A percentile compares a stretch with the other conserved stretches of the same genome.
phyloP scores from a whole-genome alignment of 1,284 basidiomycete genomes.

The Melampsora abietis-canadensis region DNA sequence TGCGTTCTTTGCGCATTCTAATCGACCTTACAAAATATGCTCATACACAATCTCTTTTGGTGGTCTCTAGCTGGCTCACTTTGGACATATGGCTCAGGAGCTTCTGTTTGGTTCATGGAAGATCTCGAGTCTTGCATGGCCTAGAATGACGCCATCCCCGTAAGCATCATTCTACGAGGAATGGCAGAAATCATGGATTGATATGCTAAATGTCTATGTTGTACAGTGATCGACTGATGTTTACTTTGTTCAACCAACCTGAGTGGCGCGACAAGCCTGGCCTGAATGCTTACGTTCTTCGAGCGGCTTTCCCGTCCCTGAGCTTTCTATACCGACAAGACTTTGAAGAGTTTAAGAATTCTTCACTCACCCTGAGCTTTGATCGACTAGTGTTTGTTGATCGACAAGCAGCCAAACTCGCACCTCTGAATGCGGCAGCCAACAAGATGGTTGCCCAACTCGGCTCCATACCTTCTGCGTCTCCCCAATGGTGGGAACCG shows the following conservation, averaged over 20 bases:
- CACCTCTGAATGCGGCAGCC: slow-evolving; percentile 63
- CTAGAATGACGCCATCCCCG: slow-evolving; percentile 69
- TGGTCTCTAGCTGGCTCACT: slow-evolving; percentile 7
- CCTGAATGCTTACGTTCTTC: slow-evolving; percentile 54
- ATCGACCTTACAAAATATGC: neutral
- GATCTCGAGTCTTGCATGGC: slow-evolving; percentile 78
- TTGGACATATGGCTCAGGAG: slow-evolving; percentile 29
- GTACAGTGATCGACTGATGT: slow-evolving; percentile 47
- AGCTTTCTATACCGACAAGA: slow-evolving; percentile 66
- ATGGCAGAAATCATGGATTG: slow-evolving; percentile 52
- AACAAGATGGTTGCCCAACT: slow-evolving; percentile 63
- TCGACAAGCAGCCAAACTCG: slow-evolving; percentile 69
- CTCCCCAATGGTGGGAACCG: slow-evolving; percentile 68
- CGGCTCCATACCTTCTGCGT: slow-evolving; percentile 55
- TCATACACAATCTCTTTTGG: slow-evolving; percentile 58
- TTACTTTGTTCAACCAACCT: neutral
- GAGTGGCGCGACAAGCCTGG: slow-evolving; percentile 53
- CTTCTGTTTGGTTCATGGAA: slow-evolving; percentile 58
- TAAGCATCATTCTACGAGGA: slow-evolving; percentile 69
- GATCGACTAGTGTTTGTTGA: slow-evolving; percentile 66
- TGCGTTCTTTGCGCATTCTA: neutral
- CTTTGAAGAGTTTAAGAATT: slow-evolving; percentile 63
- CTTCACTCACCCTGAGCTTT: slow-evolving; percentile 59
- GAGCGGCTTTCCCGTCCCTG: slow-evolving; percentile 54
- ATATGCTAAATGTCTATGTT: slow-evolving; percentile 53